phyloP scores from a whole-genome alignment of 305 asterid genomes.

The Fraxinus nigra region DNA sequence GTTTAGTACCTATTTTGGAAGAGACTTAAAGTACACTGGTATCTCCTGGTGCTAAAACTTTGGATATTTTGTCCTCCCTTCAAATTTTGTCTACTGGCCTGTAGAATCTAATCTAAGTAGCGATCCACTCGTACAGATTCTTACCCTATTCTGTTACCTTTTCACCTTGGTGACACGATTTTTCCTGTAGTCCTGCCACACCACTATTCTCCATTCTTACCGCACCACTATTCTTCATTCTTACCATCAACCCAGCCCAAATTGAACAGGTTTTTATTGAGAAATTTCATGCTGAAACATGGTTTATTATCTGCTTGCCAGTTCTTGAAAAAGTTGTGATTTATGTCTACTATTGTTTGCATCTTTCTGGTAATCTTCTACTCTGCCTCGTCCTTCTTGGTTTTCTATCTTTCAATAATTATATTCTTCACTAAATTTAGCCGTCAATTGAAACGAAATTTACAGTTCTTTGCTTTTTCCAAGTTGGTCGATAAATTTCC shows the following conservation, averaged over 20 bases:
- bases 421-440: background rate
- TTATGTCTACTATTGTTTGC: background rate
- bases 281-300: background rate
- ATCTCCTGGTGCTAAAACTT: background rate
- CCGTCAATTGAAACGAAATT: background rate
- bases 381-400: background rate
- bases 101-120: background rate
- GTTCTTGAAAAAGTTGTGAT: background rate
- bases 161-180: background rate
- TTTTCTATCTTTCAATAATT: background rate
- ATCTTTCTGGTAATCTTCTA: background rate
- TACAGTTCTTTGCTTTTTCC: background rate
- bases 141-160: background rate
- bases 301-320: constrained; percentile 11
- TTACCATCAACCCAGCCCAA: background rate
- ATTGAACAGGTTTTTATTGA: too few species aligned
- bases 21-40: background rate
- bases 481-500: background rate
- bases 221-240: background rate
- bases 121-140: background rate
- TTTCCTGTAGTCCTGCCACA: background rate
- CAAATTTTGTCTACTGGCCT: background rate
- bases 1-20: background rate
- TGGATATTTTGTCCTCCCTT: background rate
- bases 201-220: background rate